These are phyloP conservation scores for Xylariaceae sp. DNA, from an alignment of 2,329 filamentous ascomycete genomes.

Conservation along the genomic window DNA sequence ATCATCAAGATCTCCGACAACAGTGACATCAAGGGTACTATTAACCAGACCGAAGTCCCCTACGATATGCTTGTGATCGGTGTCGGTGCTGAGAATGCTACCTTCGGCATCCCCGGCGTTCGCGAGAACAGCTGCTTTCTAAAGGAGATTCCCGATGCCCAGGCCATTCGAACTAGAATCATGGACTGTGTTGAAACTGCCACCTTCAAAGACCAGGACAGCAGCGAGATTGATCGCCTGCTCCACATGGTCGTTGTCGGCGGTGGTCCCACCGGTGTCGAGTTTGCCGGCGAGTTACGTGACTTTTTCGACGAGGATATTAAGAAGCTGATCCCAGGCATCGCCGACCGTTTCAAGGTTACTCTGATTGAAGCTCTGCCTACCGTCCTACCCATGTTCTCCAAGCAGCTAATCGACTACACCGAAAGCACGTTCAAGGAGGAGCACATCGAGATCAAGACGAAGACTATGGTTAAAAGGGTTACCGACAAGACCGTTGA, in stretches of 20 bases:
- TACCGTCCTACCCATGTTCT: constrained; percentile 96
- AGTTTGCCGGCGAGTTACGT: constrained; percentile 96
- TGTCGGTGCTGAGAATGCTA: constrained; percentile 96
- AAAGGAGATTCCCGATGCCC: constrained; percentile 95
- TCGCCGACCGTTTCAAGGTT: constrained; percentile 91
- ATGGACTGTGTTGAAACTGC: constrained; percentile 99
- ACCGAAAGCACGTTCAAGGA: constrained; percentile 99
- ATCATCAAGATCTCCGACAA: constrained; percentile 85
- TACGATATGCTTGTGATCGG: constrained; percentile 98
- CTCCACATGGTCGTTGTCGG: constrained; percentile 97
- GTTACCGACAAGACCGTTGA: constrained; percentile 91
- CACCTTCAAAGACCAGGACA: constrained; percentile 90
- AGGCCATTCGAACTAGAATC: constrained; percentile 94
- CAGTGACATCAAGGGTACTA: constrained; percentile 83
- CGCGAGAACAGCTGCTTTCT: constrained; percentile 94
- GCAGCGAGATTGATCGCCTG: constrained; percentile 84
- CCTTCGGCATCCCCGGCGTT: constrained; percentile 95
- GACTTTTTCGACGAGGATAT: constrained; percentile 99
- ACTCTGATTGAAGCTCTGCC: constrained; percentile 96
- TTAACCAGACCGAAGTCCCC: constrained; percentile 77
- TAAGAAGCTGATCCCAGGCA: constrained; percentile 95
- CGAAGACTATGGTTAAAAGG: constrained; percentile 98
- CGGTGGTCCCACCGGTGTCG: constrained; percentile 92
- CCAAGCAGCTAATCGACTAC: constrained; percentile 98
- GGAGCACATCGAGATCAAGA: constrained; percentile 94